A percentile compares a stretch with the other conserved stretches of the same genome.
Evolutionary conservation across 108 stramenopile genomes (phyloP).

Genomic region (Nitzschia sp.): DNA sequence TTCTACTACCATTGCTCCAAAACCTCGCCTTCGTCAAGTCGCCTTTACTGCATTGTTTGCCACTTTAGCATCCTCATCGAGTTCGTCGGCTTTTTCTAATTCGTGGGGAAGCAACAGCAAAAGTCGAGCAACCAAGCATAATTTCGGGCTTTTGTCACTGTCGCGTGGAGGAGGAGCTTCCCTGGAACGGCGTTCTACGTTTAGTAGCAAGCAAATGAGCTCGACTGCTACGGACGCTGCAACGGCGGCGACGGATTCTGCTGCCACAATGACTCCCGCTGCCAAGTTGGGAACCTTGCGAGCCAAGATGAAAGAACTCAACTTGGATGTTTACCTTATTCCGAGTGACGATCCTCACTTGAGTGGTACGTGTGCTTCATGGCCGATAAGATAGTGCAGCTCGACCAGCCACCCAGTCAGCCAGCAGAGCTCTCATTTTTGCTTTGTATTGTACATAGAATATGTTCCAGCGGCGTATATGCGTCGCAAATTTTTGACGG

Average conservation of each 20-base stretch:
- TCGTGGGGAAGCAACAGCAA: constrained; percentile 4
- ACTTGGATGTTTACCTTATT: constrained; percentile 77
- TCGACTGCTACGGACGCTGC: no score
- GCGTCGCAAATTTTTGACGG: constrained; percentile 86
- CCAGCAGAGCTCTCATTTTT: background rate
- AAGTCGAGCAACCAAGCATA: background rate
- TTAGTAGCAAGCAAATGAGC: no score
- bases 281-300: constrained; percentile 60
- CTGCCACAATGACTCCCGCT: constrained; percentile 38
- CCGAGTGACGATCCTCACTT: constrained; percentile 91
- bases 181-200: no score
- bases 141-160: background rate
- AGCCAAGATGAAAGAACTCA: constrained; percentile 56
- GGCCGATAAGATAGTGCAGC: no score
- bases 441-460: constrained; percentile 50
- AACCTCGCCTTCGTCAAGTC: constrained; percentile 9
- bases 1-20: background rate
- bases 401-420: no score
- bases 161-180: background rate
- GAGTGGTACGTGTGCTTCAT: constrained; percentile 56
- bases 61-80: constrained; percentile 22
- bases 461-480: constrained; percentile 92
- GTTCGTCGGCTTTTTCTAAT: constrained; percentile 3
- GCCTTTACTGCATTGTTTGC: constrained; percentile 23
- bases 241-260: background rate